Conservation (phyloP, 345 rosid species). For the Eucalyptus sp. region DNA sequence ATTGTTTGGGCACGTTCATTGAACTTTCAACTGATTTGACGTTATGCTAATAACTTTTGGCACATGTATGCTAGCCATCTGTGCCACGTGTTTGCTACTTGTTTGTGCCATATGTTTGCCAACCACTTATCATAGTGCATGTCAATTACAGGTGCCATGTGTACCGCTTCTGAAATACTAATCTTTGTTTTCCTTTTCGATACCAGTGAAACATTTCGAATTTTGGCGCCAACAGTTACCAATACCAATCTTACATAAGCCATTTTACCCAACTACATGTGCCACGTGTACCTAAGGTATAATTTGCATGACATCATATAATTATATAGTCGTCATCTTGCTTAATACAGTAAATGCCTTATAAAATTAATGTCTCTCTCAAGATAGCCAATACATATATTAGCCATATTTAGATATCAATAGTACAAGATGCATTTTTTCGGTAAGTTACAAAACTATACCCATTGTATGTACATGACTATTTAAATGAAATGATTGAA, state of each 20-base stretch:
- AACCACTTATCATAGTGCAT: not conserved
- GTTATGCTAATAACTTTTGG: not conserved
- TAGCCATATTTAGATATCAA: not conserved
- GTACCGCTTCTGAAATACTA: not conserved
- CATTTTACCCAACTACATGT: not conserved
- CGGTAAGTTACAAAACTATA: not conserved
- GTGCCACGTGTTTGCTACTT: not conserved
- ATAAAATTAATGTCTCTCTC: not conserved
- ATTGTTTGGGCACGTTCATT: not conserved
- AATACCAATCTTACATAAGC: not conserved
- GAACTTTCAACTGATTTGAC: not conserved
- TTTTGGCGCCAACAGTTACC: not conserved
- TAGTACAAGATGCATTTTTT: not conserved
- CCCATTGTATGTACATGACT: not conserved
- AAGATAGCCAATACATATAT: not conserved
- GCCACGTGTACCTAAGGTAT: not conserved
- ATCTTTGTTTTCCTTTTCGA: not conserved
- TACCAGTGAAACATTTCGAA: not conserved
- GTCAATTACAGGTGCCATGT: not conserved
- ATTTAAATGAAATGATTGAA: not conserved
- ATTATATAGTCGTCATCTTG: not conserved
- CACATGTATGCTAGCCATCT: not conserved
- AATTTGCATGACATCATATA: not conserved
- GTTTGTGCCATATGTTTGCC: not conserved
- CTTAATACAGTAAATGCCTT: not conserved